Base-by-base conservation (phyloP, 2,329 filamentous ascomycete species). In the Tolypocladium amazonense region DNA sequence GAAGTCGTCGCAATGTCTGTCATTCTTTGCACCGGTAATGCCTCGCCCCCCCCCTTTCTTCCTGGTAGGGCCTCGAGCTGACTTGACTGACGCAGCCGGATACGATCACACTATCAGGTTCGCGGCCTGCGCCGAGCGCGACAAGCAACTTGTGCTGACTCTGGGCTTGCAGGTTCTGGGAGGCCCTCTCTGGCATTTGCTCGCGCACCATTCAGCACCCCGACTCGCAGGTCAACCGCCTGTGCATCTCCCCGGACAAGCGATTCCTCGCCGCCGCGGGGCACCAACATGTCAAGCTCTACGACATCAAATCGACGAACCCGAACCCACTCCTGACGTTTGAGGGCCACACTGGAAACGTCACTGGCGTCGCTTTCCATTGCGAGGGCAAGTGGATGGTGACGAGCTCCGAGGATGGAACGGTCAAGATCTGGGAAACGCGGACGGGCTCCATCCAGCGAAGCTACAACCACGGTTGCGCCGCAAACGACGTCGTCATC, bases 341-440 rank as follows among this genome's bases (percentile, higher is more conserved):
- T 69, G 93, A 97, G 72, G 94, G 94, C 50, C 94, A 99, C 76
- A 94, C 90, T 15, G 91, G 88, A 65, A 99, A 99, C 70, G 88
- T 99, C 71, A 99, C 94, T 0, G 94, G 94, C 52, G 90, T 99
- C 55, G 92, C 92, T 14, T 99, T 99, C 72, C 94, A 99, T 74
- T 97, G 93, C 73, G 94, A 99, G 75, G 92, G 93, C 14, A 99
- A 99, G 77, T 99, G 94, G 94, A 97, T 99, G 90, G 94, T 97
- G 23, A 99, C 94, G 12, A 95, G 89, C 73, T 96, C 90, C 55
- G 94, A 99, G 75, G 94, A 99, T 71, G 90, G 92, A 68, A 96
- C 91, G 0, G 92, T 97, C 70, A 96, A 96, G 80, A 96, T 97
- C 64, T 97, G 92, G 92, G 93, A 97, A 72, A 96, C 92, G 6